Conservation (phyloP, 805 yeast species). For the Ogataea trehaloabstinens region DNA sequence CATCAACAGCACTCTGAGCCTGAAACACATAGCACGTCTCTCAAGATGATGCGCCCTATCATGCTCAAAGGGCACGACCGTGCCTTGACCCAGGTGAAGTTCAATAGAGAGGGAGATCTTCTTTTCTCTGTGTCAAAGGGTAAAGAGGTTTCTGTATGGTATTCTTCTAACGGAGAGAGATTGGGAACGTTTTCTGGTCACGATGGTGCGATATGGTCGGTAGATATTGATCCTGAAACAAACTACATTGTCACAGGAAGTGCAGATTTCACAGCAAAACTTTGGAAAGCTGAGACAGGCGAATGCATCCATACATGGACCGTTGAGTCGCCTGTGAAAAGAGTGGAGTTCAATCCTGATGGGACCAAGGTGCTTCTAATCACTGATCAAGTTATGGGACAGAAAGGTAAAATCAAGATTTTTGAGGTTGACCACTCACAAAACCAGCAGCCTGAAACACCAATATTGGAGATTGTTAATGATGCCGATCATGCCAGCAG, state of each 20-base stretch:
- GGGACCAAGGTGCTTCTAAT: conserved; percentile 68
- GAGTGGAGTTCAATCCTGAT: conserved; percentile 82
- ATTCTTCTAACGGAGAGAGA: conserved; percentile 92
- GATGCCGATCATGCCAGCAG: conserved; percentile 50
- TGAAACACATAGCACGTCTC: neutral
- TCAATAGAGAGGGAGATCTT: conserved; percentile 92
- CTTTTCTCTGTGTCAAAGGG: conserved; percentile 92
- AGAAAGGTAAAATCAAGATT: conserved; percentile 70
- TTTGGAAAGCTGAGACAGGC: conserved; percentile 85
- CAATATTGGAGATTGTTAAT: conserved; percentile 53
- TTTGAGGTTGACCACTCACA: conserved; percentile 54
- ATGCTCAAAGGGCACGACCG: conserved; percentile 94
- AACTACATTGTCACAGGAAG: conserved; percentile 79
- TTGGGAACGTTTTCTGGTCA: conserved; percentile 90
- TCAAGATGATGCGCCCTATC: conserved; percentile 57
- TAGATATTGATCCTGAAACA: conserved; percentile 77
- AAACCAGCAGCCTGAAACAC: conserved; percentile 49
- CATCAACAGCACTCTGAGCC: neutral
- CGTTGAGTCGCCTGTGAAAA: conserved; percentile 81
- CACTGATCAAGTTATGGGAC: conserved; percentile 91
- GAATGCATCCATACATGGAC: conserved; percentile 69
- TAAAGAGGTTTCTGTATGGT: conserved; percentile 88
- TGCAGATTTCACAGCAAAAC: conserved; percentile 81
- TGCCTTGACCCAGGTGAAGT: conserved; percentile 93
- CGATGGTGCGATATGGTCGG: conserved; percentile 92